Percentiles rank a stretch among this genome's conserved stretches.
Evolutionary conservation across 805 yeast genomes (phyloP).

Genomic region (Barnettozyma sucrosica): DNA sequence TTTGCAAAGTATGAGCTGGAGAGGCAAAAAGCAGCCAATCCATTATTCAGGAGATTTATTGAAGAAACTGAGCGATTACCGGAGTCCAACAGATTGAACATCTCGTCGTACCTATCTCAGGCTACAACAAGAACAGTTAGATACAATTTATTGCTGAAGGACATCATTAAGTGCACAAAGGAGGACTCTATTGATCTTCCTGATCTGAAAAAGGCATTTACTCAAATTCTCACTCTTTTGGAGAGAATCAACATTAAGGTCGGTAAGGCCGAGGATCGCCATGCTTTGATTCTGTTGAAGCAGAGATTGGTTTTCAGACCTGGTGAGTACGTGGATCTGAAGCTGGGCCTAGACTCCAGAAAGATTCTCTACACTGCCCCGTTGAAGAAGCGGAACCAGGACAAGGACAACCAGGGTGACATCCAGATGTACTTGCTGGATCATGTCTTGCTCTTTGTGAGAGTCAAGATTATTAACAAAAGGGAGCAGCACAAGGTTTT

Average conservation of each 20-base stretch:
- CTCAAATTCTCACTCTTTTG: conserved; percentile 67
- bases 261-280: conserved; percentile 91
- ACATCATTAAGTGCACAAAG: conserved; percentile 75
- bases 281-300: conserved; percentile 79
- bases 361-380: conserved; percentile 74
- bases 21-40: conserved; percentile 84
- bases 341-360: conserved; percentile 75
- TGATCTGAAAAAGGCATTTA: conserved; percentile 64
- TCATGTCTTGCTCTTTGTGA: conserved; percentile 78
- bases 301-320: conserved; percentile 77
- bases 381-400: conserved; percentile 68
- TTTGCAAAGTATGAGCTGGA: conserved; percentile 95
- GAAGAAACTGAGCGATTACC: conserved; percentile 84
- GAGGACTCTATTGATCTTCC: conserved; percentile 62
- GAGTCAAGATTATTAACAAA: conserved; percentile 80
- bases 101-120: conserved; percentile 87
- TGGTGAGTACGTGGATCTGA: conserved; percentile 82
- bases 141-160: conserved; percentile 78
- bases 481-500: conserved; percentile 88
- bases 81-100: conserved; percentile 83
- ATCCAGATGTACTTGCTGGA: conserved; percentile 86
- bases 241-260: conserved; percentile 72
- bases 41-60: conserved; percentile 87
- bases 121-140: conserved; percentile 96
- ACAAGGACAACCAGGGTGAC: conserved; percentile 66